These are phyloP conservation scores for Cystobasidiaceae sp. DNA, from an alignment of 1,284 basidiomycete species.

Conservation along the genomic window DNA sequence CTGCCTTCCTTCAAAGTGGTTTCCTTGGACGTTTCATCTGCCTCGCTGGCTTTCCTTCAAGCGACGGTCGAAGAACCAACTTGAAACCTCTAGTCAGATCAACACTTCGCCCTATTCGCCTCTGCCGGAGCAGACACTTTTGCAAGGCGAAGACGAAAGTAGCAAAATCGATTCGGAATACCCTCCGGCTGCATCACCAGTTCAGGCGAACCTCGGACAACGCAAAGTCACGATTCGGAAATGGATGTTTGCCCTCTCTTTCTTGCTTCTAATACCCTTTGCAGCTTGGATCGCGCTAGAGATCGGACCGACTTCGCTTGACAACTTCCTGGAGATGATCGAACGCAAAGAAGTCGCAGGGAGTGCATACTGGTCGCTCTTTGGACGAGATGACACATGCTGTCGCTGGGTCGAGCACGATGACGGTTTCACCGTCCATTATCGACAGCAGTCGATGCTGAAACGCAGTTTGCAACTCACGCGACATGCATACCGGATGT, in stretches of 20 bases:
- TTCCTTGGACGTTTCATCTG: conserved; percentile 29
- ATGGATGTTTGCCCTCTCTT: conserved; percentile 30
- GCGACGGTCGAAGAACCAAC: neutral
- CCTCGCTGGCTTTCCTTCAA: conserved; percentile 31
- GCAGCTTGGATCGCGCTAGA: conserved; percentile 23
- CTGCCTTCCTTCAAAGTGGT: conserved; percentile 32
- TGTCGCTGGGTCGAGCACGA: conserved; percentile 33
- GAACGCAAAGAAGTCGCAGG: conserved; percentile 28
- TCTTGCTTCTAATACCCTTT: conserved; percentile 18
- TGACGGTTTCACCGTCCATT: conserved; percentile 30
- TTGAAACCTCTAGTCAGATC: neutral
- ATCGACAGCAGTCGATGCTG: neutral
- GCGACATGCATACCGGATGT: conserved; percentile 24
- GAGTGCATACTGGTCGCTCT: conserved; percentile 40
- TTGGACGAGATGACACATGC: conserved; percentile 34
- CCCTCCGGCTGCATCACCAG: too few species aligned
- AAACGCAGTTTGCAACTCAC: conserved; percentile 19
- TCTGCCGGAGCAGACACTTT: neutral
- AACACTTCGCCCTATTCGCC: neutral
- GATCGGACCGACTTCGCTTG: conserved; percentile 22
- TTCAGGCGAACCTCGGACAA: neutral
- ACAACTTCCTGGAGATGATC: conserved; percentile 4
- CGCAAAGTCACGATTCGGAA: conserved; percentile 13
- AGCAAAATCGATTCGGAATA: neutral
- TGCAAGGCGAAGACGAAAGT: neutral